phyloP scores from a whole-genome alignment of 164 flowering plant species.

The Stephania yunnanensis region DNA sequence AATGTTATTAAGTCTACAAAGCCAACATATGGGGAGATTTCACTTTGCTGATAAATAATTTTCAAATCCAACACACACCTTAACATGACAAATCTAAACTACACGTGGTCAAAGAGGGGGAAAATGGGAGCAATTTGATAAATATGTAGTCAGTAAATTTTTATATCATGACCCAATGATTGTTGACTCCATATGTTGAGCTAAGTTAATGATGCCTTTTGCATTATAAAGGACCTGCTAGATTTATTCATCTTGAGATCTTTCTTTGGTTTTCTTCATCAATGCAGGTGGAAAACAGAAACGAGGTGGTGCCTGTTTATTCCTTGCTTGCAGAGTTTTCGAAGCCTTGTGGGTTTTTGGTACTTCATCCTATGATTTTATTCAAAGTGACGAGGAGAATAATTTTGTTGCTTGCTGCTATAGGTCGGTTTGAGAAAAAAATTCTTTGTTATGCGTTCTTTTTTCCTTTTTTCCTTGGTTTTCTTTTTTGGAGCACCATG shows the following conservation, averaged over 20 bases:
- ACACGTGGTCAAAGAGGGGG: too few relatives aligned
- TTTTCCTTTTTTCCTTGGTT: neutral
- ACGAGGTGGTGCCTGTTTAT: constrained; percentile 55
- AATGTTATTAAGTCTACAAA: too few relatives aligned
- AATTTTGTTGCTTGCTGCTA: constrained; percentile 69
- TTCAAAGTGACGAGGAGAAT: constrained; percentile 30
- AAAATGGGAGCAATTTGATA: too few relatives aligned
- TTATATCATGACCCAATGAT: too few relatives aligned
- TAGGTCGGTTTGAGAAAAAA: constrained; percentile 43
- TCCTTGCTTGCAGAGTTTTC: constrained; percentile 85
- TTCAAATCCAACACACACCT: too few relatives aligned
- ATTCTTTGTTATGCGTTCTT: neutral
- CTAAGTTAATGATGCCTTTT: neutral
- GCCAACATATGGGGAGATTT: too few relatives aligned
- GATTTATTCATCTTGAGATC: neutral
- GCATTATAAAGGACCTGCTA: neutral
- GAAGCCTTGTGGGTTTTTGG: constrained; percentile 92
- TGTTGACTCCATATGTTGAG: too few relatives aligned
- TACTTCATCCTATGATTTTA: constrained; percentile 65
- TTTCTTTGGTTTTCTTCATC: constrained; percentile 6
- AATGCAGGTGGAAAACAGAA: constrained; percentile 55
- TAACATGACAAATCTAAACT: too few relatives aligned
- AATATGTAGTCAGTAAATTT: too few relatives aligned
- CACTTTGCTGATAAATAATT: too few relatives aligned
- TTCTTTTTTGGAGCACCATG: neutral